Evolutionary conservation across 176 grass and related monocot species (phyloP).

Genomic region (Phoenix dactylifera): DNA sequence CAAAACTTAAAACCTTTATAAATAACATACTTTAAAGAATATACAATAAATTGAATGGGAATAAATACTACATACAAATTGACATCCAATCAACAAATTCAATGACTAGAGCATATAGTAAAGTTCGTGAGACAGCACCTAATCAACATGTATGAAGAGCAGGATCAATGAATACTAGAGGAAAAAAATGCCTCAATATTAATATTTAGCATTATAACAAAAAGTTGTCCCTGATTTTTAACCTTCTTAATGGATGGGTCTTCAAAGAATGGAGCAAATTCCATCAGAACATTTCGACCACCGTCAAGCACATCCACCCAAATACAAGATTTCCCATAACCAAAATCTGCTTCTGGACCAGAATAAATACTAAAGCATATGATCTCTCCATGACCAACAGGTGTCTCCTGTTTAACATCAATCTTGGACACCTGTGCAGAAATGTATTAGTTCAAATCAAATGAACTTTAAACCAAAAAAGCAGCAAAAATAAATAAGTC

Average conservation of each 20-base stretch:
- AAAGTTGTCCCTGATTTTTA: background rate
- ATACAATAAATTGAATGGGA: no score
- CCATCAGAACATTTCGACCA: constrained; percentile 61
- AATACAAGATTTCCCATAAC: constrained; percentile 87
- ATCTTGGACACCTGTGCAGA: constrained; percentile 67
- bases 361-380: constrained; percentile 96
- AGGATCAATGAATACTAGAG: background rate
- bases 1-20: no score
- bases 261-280: constrained; percentile 93
- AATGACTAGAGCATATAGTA: background rate
- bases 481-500: no score
- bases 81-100: no score
- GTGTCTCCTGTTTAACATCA: constrained; percentile 82
- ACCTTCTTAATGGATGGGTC: constrained; percentile 77
- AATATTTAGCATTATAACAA: background rate
- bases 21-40: no score
- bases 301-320: constrained; percentile 98
- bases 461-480: background rate
- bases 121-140: background rate
- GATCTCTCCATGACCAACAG: constrained; percentile 79
- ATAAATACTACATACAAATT: no score
- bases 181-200: background rate
- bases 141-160: background rate
- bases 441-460: constrained; percentile 19
- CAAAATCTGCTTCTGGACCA: constrained; percentile 65